Evolutionary conservation across 805 yeast species (phyloP).

Genomic region (Kodamaea laetipori): DNA sequence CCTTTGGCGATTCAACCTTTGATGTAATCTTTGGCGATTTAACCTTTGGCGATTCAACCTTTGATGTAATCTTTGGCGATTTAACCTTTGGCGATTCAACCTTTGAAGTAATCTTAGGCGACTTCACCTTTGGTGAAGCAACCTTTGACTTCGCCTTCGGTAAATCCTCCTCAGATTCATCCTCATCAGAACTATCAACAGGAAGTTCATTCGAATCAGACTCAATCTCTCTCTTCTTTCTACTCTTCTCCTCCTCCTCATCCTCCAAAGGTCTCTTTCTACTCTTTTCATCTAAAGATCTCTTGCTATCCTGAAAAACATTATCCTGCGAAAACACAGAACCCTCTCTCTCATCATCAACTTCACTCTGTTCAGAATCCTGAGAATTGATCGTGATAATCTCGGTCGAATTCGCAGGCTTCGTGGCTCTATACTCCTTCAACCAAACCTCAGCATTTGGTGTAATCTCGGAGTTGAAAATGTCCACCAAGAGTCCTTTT

Average conservation of each 20-base stretch:
- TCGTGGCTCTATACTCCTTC: conserved; percentile 24
- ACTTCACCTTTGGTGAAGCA: neutral
- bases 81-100: neutral
- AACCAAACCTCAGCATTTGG: conserved; percentile 50
- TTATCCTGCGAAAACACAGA: conserved; percentile 6
- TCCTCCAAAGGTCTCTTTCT: conserved; percentile 13
- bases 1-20: neutral
- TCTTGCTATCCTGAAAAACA: conserved; percentile 8
- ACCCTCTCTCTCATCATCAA: neutral
- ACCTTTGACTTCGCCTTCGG: neutral
- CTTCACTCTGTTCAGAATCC: neutral
- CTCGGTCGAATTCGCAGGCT: neutral
- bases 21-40: neutral
- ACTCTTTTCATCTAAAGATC: conserved; percentile 11
- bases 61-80: neutral
- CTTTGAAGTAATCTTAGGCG: neutral
- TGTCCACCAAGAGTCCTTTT: conserved; percentile 62
- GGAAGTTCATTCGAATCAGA: neutral
- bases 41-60: neutral
- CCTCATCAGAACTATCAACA: neutral
- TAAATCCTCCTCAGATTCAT: neutral
- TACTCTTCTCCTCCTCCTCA: conserved; percentile 12
- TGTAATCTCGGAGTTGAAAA: conserved; percentile 57
- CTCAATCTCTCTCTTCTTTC: conserved; percentile 4
- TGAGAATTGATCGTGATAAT: neutral